Evolutionary conservation across 176 grass and related monocot species (phyloP).

Genomic region (Melocanna baccifera): DNA sequence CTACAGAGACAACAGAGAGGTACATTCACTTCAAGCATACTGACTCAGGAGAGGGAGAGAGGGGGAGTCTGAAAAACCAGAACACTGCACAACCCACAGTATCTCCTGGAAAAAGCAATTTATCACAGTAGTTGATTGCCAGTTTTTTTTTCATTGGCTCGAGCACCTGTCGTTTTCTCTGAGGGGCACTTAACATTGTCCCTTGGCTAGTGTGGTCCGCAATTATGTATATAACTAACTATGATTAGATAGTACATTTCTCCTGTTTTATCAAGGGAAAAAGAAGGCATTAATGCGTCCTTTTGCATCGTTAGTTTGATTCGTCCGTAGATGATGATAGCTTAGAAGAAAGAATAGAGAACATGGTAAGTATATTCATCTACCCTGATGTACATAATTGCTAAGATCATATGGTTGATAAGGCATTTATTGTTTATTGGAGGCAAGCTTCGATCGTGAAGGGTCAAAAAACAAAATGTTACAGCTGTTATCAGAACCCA

Average conservation of each 20-base stretch:
- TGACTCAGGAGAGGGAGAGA: background rate
- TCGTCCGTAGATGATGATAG: background rate
- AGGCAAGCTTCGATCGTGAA: background rate
- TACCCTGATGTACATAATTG: background rate
- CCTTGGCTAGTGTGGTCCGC: slow-evolving; percentile 23
- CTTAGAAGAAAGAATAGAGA: background rate
- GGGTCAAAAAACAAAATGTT: background rate
- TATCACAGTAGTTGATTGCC: background rate
- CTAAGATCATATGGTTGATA: background rate
- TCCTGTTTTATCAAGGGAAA: background rate
- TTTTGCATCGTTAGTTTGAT: background rate
- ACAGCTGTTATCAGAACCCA: background rate
- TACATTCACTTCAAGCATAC: background rate
- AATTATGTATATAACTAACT: background rate
- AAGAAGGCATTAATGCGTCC: background rate
- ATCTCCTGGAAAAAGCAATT: background rate
- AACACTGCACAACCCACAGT: slow-evolving; percentile 11
- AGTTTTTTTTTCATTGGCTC: background rate
- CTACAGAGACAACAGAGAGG: background rate
- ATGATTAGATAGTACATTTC: background rate
- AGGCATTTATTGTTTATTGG: slow-evolving; percentile 2
- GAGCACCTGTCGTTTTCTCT: background rate
- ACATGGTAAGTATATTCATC: background rate
- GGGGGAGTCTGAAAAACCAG: slow-evolving; percentile 16
- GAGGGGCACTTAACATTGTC: slow-evolving; percentile 5